Evolutionary conservation across 345 rosid species (phyloP), one percentile per base, ranked within the genome.

Genomic region (Aquilaria sinensis): DNA sequence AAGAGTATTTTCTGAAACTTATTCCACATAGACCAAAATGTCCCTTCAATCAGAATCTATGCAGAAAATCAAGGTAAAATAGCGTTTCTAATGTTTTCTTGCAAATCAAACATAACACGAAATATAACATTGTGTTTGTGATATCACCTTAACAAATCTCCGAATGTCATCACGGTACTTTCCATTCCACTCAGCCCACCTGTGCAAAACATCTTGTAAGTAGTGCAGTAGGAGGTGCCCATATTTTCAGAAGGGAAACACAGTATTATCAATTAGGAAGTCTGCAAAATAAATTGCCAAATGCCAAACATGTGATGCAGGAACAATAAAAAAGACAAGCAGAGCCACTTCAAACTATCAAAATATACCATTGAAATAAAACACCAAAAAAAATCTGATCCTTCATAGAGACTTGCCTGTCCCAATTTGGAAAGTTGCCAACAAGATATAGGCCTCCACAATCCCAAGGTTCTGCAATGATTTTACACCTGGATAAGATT

Each of bases 141-240:
- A 52, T 52, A 61, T 58, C 56, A 90, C 98, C 98, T 87, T 93
- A 55, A 93, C 81, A 83, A 84, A 93, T 72, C 70, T 83, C 77
- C 94, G 80, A 8, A 87, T 54, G 76, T 87, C 97, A 53, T 93
- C 98, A 51, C 97, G 92, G 68, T 93, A 93, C 78, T 80, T 93
- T 50, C 98, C 98, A 57, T 93, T 90, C 98, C 96, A 93, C 79
- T 90, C 97, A 56, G 90, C 97, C 98, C 96, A 90, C 79, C 97
- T 93, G 81, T 84, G 68, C 41, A 64, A 64, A 16, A 63, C 34
- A 73, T 52, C 23, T 33, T 37, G 43, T 31, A 48, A 70, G 57
- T 46, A 46, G 33, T 14, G 14, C n/a, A 57, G 60, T 60, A 64
- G 8, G 16, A 62, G 64, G 47, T 49, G 9, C 50, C 49, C 6